Base-by-base conservation (phyloP, 2,329 filamentous ascomycete species). In the Erysiphe pulchra region DNA sequence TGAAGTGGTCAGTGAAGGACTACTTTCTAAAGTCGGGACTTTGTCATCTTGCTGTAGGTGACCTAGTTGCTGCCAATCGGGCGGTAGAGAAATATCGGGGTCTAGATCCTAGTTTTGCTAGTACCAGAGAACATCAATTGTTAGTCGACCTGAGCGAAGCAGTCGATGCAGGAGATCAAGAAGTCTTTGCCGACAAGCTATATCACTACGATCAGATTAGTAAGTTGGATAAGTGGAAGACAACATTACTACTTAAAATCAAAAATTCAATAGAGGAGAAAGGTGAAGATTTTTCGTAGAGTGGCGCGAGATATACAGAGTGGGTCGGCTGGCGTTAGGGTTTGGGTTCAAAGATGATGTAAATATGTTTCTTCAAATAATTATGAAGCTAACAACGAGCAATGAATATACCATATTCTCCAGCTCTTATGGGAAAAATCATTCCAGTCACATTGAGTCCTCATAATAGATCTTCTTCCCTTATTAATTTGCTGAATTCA, bases 181-280 rank as follows among this genome's bases (percentile, higher is more conserved):
- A 93, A 55, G 68, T 70, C 49, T 95, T 92, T 56, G 73, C 79
- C 18, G 83, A 92, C 57, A 85, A 86, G 60, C 63, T 90, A 51
- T 92, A 80, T 67, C 77, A 87, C 60, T 95, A 75, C 58, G 85
- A 94, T 60, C 82, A 92, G 65, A 69, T 93, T 65, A 90, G 77
- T 65, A 90, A 90, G 68, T 65, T 95, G 57, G 86, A 94, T 59
- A 90, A 87, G 66, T 95, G 87, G 87, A 93, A 94, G 78, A 93
- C 82, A 44, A 82, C 79, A 31, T 66, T 93, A 47, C 62, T 93
- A 50, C 65, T 92, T 57, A 73, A 76, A 54, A 71, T 94, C 56
- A 94, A 94, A 76, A 77, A 77, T 55, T 69, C 69, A 46, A 92
- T 93, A 55, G 79, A 87, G 63, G 70, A 75, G 57, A 66, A 69